Conservation (phyloP, 306 rosid species). For the Cucurbita ficifolia region DNA sequence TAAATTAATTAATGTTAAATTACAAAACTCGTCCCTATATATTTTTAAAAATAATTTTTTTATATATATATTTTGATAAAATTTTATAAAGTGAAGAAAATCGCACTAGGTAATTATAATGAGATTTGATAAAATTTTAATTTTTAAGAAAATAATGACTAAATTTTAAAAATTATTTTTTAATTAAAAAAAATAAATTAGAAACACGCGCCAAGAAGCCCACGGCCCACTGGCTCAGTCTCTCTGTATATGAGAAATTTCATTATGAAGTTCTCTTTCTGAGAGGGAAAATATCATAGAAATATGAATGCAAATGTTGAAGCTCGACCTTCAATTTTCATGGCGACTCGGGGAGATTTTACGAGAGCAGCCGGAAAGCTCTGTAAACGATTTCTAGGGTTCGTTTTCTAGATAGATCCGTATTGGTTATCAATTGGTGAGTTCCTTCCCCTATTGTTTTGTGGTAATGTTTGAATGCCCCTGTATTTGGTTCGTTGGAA, state of each 20-base stretch:
- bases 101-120: too few relatives aligned
- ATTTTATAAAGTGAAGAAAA: too few relatives aligned
- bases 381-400: slow-evolving; percentile 45
- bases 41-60: too few relatives aligned
- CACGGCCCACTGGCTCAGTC: slow-evolving; percentile 50
- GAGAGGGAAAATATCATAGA: slow-evolving; percentile 2
- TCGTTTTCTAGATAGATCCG: slow-evolving; percentile 21
- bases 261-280: not conserved
- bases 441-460: slow-evolving; percentile 6
- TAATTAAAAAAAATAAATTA: slow-evolving; percentile 1
- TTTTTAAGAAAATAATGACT: too few relatives aligned
- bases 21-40: too few relatives aligned
- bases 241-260: slow-evolving; percentile 8
- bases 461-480: slow-evolving; percentile 7
- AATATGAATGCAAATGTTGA: not conserved
- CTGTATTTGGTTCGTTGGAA: slow-evolving; percentile 14
- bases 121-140: too few relatives aligned
- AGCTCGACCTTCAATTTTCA: slow-evolving; percentile 12
- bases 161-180: too few relatives aligned
- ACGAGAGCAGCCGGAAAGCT: not conserved
- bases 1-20: too few relatives aligned
- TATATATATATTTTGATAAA: too few relatives aligned
- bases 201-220: slow-evolving; percentile 15
- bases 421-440: slow-evolving; percentile 18
- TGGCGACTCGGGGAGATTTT: not conserved